Evolutionary conservation across 306 rosid species (phyloP).

Genomic region (Macrotyloma uniflorum): DNA sequence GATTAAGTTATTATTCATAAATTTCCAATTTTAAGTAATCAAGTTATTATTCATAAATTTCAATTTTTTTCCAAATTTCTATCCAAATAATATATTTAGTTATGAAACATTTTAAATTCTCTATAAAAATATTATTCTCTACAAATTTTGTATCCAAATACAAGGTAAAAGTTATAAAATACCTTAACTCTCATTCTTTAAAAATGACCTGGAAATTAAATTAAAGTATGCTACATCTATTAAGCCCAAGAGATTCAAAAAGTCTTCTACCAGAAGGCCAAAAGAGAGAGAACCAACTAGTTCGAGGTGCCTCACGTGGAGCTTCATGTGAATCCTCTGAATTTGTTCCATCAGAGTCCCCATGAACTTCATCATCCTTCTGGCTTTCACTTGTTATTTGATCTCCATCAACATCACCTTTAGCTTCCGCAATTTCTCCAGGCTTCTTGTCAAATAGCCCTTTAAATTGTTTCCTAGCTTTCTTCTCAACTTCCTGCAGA

Average conservation of each 20-base stretch:
- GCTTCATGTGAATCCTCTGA: constrained; percentile 61
- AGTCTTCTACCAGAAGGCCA: constrained; percentile 64
- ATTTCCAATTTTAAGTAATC: too few species aligned
- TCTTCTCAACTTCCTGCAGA: constrained; percentile 75
- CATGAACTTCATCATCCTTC: constrained; percentile 43
- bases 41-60: too few species aligned
- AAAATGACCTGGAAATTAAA: constrained; percentile 16
- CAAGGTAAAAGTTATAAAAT: constrained; percentile 8
- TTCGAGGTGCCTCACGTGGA: constrained; percentile 38
- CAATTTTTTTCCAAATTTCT: too few species aligned
- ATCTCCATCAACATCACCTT: constrained; percentile 48
- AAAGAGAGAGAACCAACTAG: constrained; percentile 65
- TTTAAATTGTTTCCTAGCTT: constrained; percentile 81
- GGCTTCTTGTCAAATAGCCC: constrained; percentile 96
- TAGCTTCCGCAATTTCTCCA: constrained; percentile 78
- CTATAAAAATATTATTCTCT: too few species aligned
- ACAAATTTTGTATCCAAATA: too few species aligned
- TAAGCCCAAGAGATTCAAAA: constrained; percentile 61
- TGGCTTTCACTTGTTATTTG: constrained; percentile 48
- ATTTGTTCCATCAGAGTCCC: constrained; percentile 47
- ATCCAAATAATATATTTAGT: too few species aligned
- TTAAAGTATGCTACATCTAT: constrained; percentile 74
- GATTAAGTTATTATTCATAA: too few species aligned
- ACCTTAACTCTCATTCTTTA: constrained; percentile 2
- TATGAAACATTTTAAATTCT: too few species aligned